Evolutionary conservation across 805 yeast species (phyloP), one percentile per base, ranked within the genome.

Genomic region (Cyberlindnera suaveolens): DNA sequence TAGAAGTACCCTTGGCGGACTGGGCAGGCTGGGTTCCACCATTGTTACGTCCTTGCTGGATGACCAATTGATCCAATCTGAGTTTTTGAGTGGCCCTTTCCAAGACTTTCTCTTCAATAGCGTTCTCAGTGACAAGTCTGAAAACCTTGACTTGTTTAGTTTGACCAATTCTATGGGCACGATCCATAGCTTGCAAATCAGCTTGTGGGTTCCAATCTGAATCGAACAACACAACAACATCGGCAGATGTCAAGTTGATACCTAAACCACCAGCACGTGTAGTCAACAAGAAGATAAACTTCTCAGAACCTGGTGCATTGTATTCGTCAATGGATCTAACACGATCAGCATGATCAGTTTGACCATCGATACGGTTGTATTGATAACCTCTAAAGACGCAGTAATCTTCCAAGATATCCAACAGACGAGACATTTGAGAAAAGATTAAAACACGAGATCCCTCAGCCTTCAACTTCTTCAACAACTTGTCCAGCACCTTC

Each of bases 191-290:
- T 63, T 85, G 95, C 51, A 85, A 72, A 70, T 85, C 95, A 4
- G 91, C 93, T 58, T 85, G 95, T 1, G 95, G 95, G 52, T 85
- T 85, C 95, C 95, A 85, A 61, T 85, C 95, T 3, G 89, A 81
- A 63, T 85, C 95, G 58, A 70, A 85, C 36, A 85, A 62, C 3
- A 85, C 75, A 38, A 85, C 95, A 49, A 81, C 70, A 61, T 85
- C 90, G 1, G 93, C 93, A n/a, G 80, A 67, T 4, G 93, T 85
- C 56, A 85, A 71, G 58, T 85, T 85, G 55, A 85, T 85, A 64
- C 95, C 95, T 60, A 88, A 71, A 10, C 96, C 96, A 64, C 96
- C 93, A 36, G 95, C 95, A 70, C 95, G 77, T 4, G 95, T 85
- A 5, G 95, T 85, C 51, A 85, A 68, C 48, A 85, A 63, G 52